phyloP scores from a whole-genome alignment of 176 grass and related monocot genomes.

The Aegilops longissima region DNA sequence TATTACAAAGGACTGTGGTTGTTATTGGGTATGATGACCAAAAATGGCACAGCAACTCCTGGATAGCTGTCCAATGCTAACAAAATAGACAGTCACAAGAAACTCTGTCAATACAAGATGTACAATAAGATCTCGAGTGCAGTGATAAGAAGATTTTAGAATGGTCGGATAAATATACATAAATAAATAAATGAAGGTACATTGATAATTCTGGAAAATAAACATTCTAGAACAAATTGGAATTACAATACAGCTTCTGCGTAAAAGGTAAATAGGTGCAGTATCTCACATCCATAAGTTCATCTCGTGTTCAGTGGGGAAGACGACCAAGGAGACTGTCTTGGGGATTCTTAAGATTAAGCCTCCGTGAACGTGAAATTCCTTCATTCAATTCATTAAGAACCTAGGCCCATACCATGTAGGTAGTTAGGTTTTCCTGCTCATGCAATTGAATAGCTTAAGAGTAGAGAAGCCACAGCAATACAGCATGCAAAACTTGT shows the following conservation, averaged over 20 bases:
- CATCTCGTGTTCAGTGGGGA: constrained; percentile 68
- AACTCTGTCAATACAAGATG: constrained; percentile 9
- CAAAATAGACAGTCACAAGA: constrained; percentile 35
- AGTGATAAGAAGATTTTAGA: background rate
- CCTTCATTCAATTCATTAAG: constrained; percentile 86
- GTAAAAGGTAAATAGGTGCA: constrained; percentile 5
- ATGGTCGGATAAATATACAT: constrained; percentile 12
- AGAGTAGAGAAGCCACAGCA: constrained; percentile 43
- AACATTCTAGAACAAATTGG: background rate
- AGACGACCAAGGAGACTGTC: constrained; percentile 78
- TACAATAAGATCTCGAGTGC: constrained; percentile 29
- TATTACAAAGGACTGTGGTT: constrained; percentile 72
- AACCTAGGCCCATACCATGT: constrained; percentile 97
- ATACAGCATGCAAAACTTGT: constrained; percentile 15
- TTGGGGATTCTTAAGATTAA: constrained; percentile 94
- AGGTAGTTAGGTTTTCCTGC: constrained; percentile 94
- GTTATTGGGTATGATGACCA: constrained; percentile 97
- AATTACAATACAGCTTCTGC: background rate
- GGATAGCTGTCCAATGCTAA: constrained; percentile 92
- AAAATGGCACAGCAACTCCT: constrained; percentile 88
- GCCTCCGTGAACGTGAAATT: constrained; percentile 85
- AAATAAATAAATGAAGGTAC: background rate
- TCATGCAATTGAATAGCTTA: constrained; percentile 80
- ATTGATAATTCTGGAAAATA: background rate
- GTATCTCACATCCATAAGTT: constrained; percentile 90